Evolutionary conservation across 1,284 basidiomycete species (phyloP), one percentile per base, ranked within the genome.

Genomic region (Puccinia coronata): DNA sequence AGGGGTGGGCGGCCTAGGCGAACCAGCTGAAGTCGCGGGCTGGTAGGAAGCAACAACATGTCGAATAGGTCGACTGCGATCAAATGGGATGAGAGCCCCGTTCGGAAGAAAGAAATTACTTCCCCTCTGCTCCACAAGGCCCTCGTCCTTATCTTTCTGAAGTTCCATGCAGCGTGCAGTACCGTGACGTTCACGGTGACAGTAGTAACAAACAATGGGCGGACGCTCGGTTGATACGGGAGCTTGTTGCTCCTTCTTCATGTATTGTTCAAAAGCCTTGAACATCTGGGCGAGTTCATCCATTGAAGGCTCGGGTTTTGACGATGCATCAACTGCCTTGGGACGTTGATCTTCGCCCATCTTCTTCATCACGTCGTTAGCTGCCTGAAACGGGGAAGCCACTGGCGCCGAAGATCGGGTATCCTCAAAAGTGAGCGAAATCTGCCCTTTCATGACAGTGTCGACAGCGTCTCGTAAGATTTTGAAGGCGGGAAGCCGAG

Each of bases 141-240:
- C n/a, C n/a, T n/a, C n/a, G 14, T 53, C 51, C 23, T 53, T 53
- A n/a, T 53, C 51, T 23, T 53, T n/a, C 23, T 53, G 51, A 57
- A 57, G 55, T 28, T 57, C n/a, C 6, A 5, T 2, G 31, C 55
- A 57, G 3, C 55, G n/a, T 3, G 4, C 55, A 2, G 14, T n/a
- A 8, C 55, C 55, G 14, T 57, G 55, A 28, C 55, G n/a, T 28
- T 57, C 55, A 28, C 8, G 16, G n/a, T 57, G 55, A 28, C 55
- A 57, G n/a, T 57, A 57, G 31, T 57, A 57, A 25, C 55, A 57
- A n/a, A 57, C 55, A 3, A 57, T n/a, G n/a, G n/a, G n/a, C n/a
- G n/a, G n/a, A n/a, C n/a, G n/a, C n/a, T n/a, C n/a, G n/a, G n/a
- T n/a, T n/a, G n/a, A n/a, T n/a, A n/a, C n/a, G n/a, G n/a, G n/a